These are phyloP conservation scores for Sechiopsis laciniata DNA, from an alignment of 306 rosid species.

Conservation along the genomic window DNA sequence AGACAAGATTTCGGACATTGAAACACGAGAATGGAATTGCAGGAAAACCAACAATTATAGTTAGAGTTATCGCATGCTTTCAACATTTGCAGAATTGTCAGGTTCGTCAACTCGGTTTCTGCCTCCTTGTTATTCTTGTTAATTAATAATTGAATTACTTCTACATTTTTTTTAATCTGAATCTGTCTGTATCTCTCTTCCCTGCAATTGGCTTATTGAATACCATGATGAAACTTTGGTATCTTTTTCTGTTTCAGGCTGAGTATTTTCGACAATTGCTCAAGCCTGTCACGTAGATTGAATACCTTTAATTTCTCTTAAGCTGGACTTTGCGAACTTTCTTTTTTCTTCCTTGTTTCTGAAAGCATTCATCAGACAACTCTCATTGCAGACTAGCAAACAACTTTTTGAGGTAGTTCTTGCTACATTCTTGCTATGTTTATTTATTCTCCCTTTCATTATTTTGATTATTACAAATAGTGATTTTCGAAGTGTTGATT, in stretches of 20 bases:
- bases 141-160: background rate
- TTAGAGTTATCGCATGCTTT: conserved; percentile 90
- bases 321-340: conserved; percentile 41
- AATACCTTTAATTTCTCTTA: conserved; percentile 21
- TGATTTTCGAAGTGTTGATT: conserved; percentile 20
- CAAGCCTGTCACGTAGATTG: conserved; percentile 81
- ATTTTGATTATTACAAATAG: conserved; percentile 12
- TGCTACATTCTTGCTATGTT: background rate
- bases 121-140: background rate
- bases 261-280: conserved; percentile 85
- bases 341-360: conserved; percentile 27
- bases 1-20: conserved; percentile 80
- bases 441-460: background rate
- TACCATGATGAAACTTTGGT: background rate
- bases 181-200: background rate
- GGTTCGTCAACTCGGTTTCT: conserved; percentile 40
- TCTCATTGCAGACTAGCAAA: conserved; percentile 35
- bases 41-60: conserved; percentile 71
- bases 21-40: conserved; percentile 81
- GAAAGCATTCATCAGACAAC: conserved; percentile 36
- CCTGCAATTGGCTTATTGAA: background rate
- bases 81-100: conserved; percentile 89
- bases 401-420: conserved; percentile 34
- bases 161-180: background rate
- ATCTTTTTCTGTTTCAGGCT: conserved; percentile 45